phyloP scores from a whole-genome alignment of 2,329 filamentous ascomycete species.

The Trichoderma breve region DNA sequence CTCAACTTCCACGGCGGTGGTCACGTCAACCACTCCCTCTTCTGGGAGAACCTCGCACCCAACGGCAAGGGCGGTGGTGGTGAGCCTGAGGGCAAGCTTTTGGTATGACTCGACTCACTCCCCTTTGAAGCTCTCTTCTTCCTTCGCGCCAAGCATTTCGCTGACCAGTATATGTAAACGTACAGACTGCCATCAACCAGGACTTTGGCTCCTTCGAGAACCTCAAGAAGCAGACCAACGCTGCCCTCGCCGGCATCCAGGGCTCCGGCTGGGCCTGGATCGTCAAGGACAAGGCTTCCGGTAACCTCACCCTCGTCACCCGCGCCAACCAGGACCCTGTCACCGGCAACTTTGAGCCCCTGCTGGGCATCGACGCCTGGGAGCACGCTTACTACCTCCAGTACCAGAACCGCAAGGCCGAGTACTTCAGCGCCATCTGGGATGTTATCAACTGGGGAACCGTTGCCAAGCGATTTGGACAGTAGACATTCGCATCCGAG shows the following conservation, averaged over 20 bases:
- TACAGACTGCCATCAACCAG: slow-evolving; percentile 56
- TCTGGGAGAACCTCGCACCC: slow-evolving; percentile 80
- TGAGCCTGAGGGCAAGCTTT: slow-evolving; percentile 60
- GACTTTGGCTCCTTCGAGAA: slow-evolving; percentile 66
- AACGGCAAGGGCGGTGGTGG: slow-evolving; percentile 61
- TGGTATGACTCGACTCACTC: slow-evolving; percentile 33
- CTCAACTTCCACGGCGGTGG: slow-evolving; percentile 82
- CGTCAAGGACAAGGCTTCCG: slow-evolving; percentile 65
- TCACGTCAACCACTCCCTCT: slow-evolving; percentile 82
- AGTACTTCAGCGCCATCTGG: slow-evolving; percentile 93
- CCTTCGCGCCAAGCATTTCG: neutral
- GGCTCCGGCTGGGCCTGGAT: slow-evolving; percentile 92
- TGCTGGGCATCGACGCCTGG: slow-evolving; percentile 91
- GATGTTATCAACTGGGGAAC: slow-evolving; percentile 95
- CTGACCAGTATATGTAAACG: neutral
- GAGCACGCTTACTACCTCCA: slow-evolving; percentile 95
- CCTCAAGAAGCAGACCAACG: slow-evolving; percentile 66
- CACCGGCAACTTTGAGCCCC: slow-evolving; percentile 74
- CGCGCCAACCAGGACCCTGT: slow-evolving; percentile 89
- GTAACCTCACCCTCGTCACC: slow-evolving; percentile 63
- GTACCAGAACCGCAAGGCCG: slow-evolving; percentile 95
- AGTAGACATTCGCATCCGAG: slow-evolving; percentile 32
- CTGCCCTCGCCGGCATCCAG: slow-evolving; percentile 71
- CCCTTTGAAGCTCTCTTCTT: neutral
- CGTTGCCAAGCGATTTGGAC: slow-evolving; percentile 71